phyloP scores from a whole-genome alignment of 441 rosid genomes.

The Corymbia calophylla region DNA sequence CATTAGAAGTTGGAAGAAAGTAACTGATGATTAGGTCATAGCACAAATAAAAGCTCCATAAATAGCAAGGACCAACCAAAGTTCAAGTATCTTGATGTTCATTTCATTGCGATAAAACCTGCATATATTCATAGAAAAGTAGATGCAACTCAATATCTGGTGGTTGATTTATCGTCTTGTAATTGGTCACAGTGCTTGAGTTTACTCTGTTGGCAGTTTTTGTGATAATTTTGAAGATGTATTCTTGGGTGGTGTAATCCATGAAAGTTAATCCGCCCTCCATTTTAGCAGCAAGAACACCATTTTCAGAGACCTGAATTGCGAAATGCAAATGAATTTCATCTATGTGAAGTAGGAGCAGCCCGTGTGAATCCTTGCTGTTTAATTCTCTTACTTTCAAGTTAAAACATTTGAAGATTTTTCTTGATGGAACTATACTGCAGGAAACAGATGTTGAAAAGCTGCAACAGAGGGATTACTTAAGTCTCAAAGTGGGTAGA shows the following conservation, averaged over 20 bases:
- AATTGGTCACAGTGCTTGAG: not conserved
- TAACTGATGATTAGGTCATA: not conserved
- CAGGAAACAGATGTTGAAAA: slow-evolving; percentile 95
- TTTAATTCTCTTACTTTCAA: not conserved
- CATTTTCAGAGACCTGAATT: not conserved
- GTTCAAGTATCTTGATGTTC: not conserved
- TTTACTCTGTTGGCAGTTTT: not conserved
- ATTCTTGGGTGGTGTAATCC: not conserved
- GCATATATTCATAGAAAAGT: not conserved
- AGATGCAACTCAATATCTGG: not conserved
- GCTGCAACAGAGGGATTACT: slow-evolving; percentile 83
- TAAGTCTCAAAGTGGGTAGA: slow-evolving; percentile 57
- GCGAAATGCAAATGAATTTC: not conserved
- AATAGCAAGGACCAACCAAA: not conserved
- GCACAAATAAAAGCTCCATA: not conserved
- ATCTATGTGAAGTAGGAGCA: not conserved
- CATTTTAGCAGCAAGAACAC: not conserved
- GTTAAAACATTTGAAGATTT: not conserved
- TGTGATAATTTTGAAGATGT: not conserved
- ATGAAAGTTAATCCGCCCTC: not conserved
- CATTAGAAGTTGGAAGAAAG: not conserved
- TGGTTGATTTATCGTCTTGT: not conserved
- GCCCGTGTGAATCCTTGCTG: not conserved
- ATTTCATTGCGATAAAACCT: not conserved
- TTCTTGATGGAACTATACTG: not conserved